A percentile compares a stretch with the other conserved stretches of the same genome.
These are phyloP conservation scores for Coemansia sp. DNA, from an alignment of 192 early-diverging fungal genomes.

Conservation along the genomic window DNA sequence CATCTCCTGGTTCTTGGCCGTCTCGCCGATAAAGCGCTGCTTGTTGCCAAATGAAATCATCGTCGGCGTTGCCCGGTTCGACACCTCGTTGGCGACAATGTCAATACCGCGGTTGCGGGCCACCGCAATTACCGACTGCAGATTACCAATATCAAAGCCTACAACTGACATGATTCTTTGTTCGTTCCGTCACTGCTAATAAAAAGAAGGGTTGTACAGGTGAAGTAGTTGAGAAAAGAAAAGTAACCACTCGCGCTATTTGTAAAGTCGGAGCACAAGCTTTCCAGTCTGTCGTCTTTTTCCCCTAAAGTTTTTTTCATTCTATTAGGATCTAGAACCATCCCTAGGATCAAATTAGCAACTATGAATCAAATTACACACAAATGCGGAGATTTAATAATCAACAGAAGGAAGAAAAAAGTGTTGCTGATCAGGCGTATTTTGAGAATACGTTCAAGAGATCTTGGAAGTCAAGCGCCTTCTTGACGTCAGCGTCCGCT, in stretches of 20 bases:
- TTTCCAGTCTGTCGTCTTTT: too few species aligned
- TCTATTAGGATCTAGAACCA: neutral
- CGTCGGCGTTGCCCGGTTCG: conserved; percentile 92
- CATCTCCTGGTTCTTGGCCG: conserved; percentile 92
- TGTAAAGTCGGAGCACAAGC: too few species aligned
- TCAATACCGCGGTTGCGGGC: conserved; percentile 98
- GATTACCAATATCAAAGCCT: conserved; percentile 96
- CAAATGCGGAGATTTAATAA: neutral
- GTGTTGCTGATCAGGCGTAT: too few species aligned
- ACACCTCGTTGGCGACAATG: conserved; percentile 94
- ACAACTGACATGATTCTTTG: conserved; percentile 51
- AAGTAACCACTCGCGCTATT: too few species aligned
- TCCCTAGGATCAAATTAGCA: neutral
- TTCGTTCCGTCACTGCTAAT: neutral
- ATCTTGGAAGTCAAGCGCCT: conserved; percentile 25
- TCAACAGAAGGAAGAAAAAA: neutral
- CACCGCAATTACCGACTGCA: conserved; percentile 94
- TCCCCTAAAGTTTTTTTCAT: neutral
- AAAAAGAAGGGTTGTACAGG: conserved; percentile 1
- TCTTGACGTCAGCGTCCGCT: conserved; percentile 29
- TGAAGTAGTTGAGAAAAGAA: neutral
- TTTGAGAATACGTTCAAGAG: conserved; percentile 34
- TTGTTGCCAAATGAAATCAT: conserved; percentile 93
- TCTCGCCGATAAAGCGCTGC: conserved; percentile 93
- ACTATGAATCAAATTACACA: neutral